Evolutionary conservation across 2,329 filamentous ascomycete species (phyloP).

Genomic region (Ophiocordyceps camponoti-floridani): DNA sequence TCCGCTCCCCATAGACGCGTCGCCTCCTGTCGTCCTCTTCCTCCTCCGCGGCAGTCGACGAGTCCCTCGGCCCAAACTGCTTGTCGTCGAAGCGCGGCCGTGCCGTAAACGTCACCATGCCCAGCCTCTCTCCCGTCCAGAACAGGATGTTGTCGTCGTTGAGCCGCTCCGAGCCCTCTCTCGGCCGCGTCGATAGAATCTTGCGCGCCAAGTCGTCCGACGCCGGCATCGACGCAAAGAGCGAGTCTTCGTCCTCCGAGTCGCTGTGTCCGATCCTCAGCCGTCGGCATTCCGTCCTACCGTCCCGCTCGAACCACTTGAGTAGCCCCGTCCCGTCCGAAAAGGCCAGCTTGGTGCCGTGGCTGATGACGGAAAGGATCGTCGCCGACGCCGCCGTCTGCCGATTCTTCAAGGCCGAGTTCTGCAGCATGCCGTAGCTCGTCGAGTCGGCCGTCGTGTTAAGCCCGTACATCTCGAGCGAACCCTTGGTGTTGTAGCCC

Average conservation of each 20-base stretch:
- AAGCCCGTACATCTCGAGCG: slow-evolving; percentile 69
- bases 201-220: slow-evolving; percentile 65
- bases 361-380: slow-evolving; percentile 61
- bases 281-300: slow-evolving; percentile 39
- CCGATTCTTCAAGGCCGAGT: slow-evolving; percentile 52
- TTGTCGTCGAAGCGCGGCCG: slow-evolving; percentile 27
- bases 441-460: slow-evolving; percentile 11
- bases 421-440: slow-evolving; percentile 14
- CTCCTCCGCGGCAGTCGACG: slow-evolving; percentile 8
- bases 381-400: slow-evolving; percentile 70
- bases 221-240: slow-evolving; percentile 32
- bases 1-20: slow-evolving; percentile 44
- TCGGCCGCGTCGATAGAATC: slow-evolving; percentile 43
- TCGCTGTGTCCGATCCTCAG: slow-evolving; percentile 38
- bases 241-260: slow-evolving; percentile 22
- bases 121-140: slow-evolving; percentile 78
- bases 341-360: slow-evolving; percentile 67
- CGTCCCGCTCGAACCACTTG: slow-evolving; percentile 85
- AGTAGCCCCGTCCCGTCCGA: slow-evolving; percentile 71
- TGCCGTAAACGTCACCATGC: slow-evolving; percentile 47
- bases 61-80: slow-evolving; percentile 24
- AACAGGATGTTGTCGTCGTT: slow-evolving; percentile 56
- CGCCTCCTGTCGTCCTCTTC: slow-evolving; percentile 30
- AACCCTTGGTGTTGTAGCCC: slow-evolving; percentile 83
- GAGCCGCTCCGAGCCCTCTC: slow-evolving; percentile 10